These are phyloP conservation scores for Mycena leptocephala DNA, from an alignment of 768 basidiomycete genomes.

Conservation along the genomic window DNA sequence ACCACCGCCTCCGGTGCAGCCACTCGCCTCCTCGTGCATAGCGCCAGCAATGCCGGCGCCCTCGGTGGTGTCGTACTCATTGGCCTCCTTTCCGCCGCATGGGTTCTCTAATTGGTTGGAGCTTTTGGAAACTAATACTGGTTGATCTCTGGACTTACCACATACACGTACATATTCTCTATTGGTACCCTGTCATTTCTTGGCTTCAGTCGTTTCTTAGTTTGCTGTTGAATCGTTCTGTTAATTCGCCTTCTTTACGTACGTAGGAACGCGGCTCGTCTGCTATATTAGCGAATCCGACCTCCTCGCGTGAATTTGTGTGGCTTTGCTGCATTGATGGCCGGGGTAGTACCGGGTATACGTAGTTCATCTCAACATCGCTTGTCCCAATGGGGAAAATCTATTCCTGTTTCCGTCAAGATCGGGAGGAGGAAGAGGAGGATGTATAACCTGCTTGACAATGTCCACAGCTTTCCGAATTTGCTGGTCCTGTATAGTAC, in stretches of 20 bases:
- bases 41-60: neutral
- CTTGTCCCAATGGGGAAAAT: no score
- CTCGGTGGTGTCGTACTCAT: neutral
- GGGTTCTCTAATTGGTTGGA: constrained; percentile 18
- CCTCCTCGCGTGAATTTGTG: no score
- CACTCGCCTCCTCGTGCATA: neutral
- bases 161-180: constrained; percentile 16
- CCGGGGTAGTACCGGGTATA: no score
- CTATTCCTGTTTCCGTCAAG: no score
- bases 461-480: no score
- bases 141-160: neutral
- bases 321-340: no score
- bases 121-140: neutral
- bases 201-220: neutral
- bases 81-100: constrained; percentile 16
- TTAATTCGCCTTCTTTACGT: neutral
- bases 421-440: no score
- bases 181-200: constrained; percentile 27
- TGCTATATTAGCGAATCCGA: neutral
- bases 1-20: constrained; percentile 14
- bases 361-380: no score
- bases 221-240: neutral
- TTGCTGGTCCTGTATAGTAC: no score
- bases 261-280: neutral
- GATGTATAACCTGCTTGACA: no score